These are phyloP conservation scores for Metarhizium guizhouense DNA, from an alignment of 2,329 filamentous ascomycete species.

Conservation along the genomic window DNA sequence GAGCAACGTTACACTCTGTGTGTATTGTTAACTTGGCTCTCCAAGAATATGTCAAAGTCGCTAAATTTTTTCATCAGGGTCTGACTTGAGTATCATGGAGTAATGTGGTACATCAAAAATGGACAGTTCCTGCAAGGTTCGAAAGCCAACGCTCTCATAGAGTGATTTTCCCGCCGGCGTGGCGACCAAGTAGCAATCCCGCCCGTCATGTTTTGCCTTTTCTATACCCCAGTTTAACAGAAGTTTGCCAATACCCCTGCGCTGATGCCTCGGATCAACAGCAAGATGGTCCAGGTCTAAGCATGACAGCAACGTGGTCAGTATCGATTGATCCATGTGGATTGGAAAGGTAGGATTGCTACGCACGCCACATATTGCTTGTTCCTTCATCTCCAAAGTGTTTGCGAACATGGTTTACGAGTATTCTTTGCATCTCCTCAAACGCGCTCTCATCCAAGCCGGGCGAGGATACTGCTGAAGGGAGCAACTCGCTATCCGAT, in stretches of 20 bases:
- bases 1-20: too few species aligned
- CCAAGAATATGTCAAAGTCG: too few species aligned
- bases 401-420: constrained; percentile 3
- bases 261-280: constrained; percentile 10
- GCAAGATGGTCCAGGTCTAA: constrained; percentile 12
- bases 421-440: constrained; percentile 4
- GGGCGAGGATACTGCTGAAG: background rate
- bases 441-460: constrained; percentile 10
- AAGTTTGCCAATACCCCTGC: constrained; percentile 11
- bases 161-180: constrained; percentile 8
- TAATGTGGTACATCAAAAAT: constrained; percentile 7
- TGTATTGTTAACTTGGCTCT: too few species aligned
- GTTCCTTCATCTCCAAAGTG: constrained; percentile 10
- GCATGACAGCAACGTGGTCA: constrained; percentile 1
- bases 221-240: constrained; percentile 10
- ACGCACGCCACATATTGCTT: constrained; percentile 2
- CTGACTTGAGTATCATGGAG: constrained; percentile 4
- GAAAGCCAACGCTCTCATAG: constrained; percentile 7
- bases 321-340: background rate
- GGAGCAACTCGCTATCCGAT: background rate
- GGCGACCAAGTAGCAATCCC: constrained; percentile 9
- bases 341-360: background rate
- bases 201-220: constrained; percentile 4
- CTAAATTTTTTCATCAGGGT: too few species aligned
- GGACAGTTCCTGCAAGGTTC: constrained; percentile 3